Percentiles rank a stretch among this genome's conserved stretches.
Evolutionary conservation across 352 stramenopile species (phyloP).

Genomic region (Phytophthora megakarya): DNA sequence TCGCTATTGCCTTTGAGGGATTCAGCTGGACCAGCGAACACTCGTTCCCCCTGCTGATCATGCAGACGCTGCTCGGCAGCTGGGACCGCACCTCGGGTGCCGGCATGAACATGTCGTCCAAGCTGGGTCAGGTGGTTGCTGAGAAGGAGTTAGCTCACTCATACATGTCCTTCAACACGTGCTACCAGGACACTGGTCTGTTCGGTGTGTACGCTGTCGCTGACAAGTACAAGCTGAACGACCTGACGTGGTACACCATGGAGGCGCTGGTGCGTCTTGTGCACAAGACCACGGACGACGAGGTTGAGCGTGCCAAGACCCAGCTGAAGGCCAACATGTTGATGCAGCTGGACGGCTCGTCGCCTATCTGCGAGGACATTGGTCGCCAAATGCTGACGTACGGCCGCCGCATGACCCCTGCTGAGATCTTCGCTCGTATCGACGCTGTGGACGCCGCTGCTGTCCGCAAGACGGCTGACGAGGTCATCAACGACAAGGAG

Average conservation of each 20-base stretch:
- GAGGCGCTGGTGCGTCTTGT: slow-evolving; percentile 95
- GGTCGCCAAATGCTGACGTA: slow-evolving; percentile 98
- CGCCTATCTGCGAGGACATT: slow-evolving; percentile 99
- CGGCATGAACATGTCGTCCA: slow-evolving; percentile 95
- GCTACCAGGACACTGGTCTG: slow-evolving; percentile 99
- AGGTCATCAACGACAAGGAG: slow-evolving; percentile 98
- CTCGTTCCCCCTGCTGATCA: slow-evolving; percentile 98
- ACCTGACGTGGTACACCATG: slow-evolving; percentile 95
- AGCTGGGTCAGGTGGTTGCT: slow-evolving; percentile 96
- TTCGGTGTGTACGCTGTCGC: slow-evolving; percentile 98
- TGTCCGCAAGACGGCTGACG: slow-evolving; percentile 87
- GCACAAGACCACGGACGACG: slow-evolving; percentile 96
- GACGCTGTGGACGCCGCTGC: slow-evolving; percentile 97
- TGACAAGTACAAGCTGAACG: slow-evolving; percentile 95
- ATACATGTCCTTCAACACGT: slow-evolving; percentile 99
- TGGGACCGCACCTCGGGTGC: slow-evolving; percentile 93
- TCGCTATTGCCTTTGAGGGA: slow-evolving; percentile 98
- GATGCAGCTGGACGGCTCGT: slow-evolving; percentile 98
- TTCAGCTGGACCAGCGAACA: slow-evolving; percentile 98
- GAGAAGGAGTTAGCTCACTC: slow-evolving; percentile 97
- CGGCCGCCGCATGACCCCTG: slow-evolving; percentile 96
- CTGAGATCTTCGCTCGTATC: slow-evolving; percentile 99
- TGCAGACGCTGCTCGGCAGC: slow-evolving; percentile 94
- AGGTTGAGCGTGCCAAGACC: slow-evolving; percentile 97
- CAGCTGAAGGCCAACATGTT: slow-evolving; percentile 99